A percentile compares a stretch with the other conserved stretches of the same genome.
Evolutionary conservation across 805 yeast species (phyloP).

Genomic region (Candida loeiensis): DNA sequence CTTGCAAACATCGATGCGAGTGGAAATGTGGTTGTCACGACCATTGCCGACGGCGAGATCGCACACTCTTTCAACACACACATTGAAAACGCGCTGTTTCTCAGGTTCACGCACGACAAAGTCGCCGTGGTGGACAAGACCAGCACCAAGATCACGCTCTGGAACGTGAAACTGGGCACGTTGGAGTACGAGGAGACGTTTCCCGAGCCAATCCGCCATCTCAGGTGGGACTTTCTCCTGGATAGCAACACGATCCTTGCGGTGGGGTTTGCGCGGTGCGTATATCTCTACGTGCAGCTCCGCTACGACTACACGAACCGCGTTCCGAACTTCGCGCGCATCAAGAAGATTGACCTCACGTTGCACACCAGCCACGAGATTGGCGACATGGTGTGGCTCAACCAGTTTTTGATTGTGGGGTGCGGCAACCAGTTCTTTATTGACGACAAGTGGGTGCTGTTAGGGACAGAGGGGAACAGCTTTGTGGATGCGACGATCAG

Average conservation of each 20-base stretch:
- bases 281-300: conserved; percentile 71
- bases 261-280: conserved; percentile 66
- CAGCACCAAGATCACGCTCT: conserved; percentile 56
- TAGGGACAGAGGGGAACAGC: conserved; percentile 16
- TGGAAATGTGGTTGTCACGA: not conserved
- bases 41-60: not conserved
- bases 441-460: conserved; percentile 57
- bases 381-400: conserved; percentile 88
- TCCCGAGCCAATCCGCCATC: conserved; percentile 21
- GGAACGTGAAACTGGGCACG: conserved; percentile 71
- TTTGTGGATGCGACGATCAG: conserved; percentile 52
- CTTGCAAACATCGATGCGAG: conserved; percentile 1
- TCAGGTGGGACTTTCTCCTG: conserved; percentile 23
- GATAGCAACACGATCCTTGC: conserved; percentile 60
- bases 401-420: conserved; percentile 76
- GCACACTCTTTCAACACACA: conserved; percentile 3
- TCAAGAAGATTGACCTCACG: conserved; percentile 68
- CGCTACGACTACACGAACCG: conserved; percentile 85
- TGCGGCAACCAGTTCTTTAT: conserved; percentile 87
- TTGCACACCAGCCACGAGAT: conserved; percentile 73
- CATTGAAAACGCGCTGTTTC: conserved; percentile 5
- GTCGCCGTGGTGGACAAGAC: conserved; percentile 66
- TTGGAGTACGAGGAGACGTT: conserved; percentile 58
- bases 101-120: conserved; percentile 34
- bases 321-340: conserved; percentile 71